phyloP scores from a whole-genome alignment of 768 basidiomycete genomes.

The Pleurotus djamor region DNA sequence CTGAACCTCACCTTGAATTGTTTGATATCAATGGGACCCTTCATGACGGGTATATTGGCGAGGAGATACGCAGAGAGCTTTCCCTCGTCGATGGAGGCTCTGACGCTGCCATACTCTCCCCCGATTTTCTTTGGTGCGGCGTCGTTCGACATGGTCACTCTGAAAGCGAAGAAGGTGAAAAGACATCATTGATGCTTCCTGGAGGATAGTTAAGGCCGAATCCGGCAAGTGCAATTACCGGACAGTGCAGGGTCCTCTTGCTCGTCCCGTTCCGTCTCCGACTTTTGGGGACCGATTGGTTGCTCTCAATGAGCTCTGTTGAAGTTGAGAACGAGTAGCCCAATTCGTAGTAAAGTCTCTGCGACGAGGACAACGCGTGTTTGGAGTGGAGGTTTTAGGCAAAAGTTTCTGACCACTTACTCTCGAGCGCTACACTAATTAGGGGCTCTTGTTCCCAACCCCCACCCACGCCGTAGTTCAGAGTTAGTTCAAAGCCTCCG shows the following conservation, averaged over 20 bases:
- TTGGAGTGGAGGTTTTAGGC: too few species aligned
- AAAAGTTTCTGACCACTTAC: too few species aligned
- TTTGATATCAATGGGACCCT: slow-evolving; percentile 72
- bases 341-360: too few species aligned
- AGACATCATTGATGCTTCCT: background rate
- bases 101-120: slow-evolving; percentile 72
- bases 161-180: slow-evolving; percentile 5
- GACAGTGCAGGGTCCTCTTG: background rate
- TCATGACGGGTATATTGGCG: slow-evolving; percentile 50
- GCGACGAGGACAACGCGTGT: background rate
- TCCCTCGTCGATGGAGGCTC: slow-evolving; percentile 64
- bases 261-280: background rate
- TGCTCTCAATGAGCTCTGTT: too few species aligned
- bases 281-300: too few species aligned
- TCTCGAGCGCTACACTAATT: too few species aligned
- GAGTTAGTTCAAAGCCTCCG: too few species aligned
- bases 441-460: too few species aligned
- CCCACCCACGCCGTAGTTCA: too few species aligned
- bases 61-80: slow-evolving; percentile 67
- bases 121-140: slow-evolving; percentile 48
- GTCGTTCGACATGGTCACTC: slow-evolving; percentile 19
- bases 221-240: background rate
- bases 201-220: background rate
- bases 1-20: slow-evolving; percentile 80
- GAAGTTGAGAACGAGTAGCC: too few species aligned